Conservation (phyloP, 768 basidiomycete genomes). For the Leccinum broughii region DNA sequence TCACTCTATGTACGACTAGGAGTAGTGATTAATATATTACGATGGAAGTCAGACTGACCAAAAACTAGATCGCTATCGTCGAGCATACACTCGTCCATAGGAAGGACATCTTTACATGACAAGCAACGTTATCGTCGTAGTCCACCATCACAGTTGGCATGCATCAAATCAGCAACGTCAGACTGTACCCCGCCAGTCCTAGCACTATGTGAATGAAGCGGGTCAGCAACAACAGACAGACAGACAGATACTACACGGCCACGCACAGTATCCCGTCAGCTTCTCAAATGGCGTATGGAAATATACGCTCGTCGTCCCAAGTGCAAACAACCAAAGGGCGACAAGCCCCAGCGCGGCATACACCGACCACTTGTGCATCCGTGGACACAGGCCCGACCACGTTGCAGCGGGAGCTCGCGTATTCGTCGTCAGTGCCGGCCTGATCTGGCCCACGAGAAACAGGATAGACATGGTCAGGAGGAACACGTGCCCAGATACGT, state of each 20-base stretch:
- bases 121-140: neutral
- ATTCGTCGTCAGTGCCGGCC: too few relatives aligned
- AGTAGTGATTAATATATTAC: neutral
- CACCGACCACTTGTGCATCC: slow-evolving; percentile 50
- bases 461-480: too few relatives aligned
- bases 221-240: too few relatives aligned
- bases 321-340: slow-evolving; percentile 69
- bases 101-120: neutral
- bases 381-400: slow-evolving; percentile 36
- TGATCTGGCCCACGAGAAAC: too few relatives aligned
- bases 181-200: slow-evolving; percentile 36
- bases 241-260: slow-evolving; percentile 15
- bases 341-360: slow-evolving; percentile 48
- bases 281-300: slow-evolving; percentile 70
- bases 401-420: too few relatives aligned
- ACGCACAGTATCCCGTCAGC: slow-evolving; percentile 76
- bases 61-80: neutral
- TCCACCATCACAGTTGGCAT: neutral
- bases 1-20: neutral
- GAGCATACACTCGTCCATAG: neutral
- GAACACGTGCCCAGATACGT: too few relatives aligned
- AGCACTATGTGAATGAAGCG: slow-evolving; percentile 29
- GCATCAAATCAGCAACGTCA: slow-evolving; percentile 28
- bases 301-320: slow-evolving; percentile 55
- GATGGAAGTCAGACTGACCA: neutral